A percentile compares a stretch with the other conserved stretches of the same genome.
Conservation (phyloP, 768 basidiomycete species). For the Hydnum rufescens region DNA sequence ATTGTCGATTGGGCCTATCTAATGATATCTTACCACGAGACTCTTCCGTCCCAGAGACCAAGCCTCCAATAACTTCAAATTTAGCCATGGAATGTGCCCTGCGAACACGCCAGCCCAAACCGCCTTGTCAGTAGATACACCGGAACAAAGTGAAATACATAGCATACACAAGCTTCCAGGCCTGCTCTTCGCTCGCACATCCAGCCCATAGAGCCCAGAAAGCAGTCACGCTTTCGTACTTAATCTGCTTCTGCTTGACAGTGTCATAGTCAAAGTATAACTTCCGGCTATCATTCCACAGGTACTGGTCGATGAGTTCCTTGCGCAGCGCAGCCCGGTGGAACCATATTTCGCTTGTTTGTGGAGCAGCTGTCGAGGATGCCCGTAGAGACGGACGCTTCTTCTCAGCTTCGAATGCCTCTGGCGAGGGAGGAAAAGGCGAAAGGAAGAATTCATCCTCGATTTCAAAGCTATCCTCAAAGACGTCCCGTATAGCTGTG, state of each 20-base stretch:
- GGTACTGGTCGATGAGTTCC: conserved; percentile 73
- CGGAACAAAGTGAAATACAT: background rate
- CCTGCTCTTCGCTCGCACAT: conserved; percentile 89
- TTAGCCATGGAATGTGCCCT: conserved; percentile 78
- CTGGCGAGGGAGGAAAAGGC: conserved; percentile 73
- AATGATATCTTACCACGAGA: conserved; percentile 90
- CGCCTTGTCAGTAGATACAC: no score
- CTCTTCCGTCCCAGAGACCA: conserved; percentile 92
- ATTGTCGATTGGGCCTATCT: conserved; percentile 92
- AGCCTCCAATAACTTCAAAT: conserved; percentile 88
- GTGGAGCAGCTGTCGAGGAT: conserved; percentile 36
- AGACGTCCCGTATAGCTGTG: conserved; percentile 90
- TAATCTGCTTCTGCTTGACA: conserved; percentile 68
- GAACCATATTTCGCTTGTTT: conserved; percentile 84
- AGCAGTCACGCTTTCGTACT: conserved; percentile 93
- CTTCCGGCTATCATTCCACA: conserved; percentile 91
- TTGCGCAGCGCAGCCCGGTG: conserved; percentile 67
- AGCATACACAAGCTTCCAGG: conserved; percentile 78
- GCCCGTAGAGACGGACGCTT: conserved; percentile 20
- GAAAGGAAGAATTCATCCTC: conserved; percentile 83
- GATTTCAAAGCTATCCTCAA: conserved; percentile 77
- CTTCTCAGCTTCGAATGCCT: conserved; percentile 42
- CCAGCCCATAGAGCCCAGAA: conserved; percentile 98
- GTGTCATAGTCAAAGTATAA: conserved; percentile 97
- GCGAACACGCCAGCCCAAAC: no score